Conservation (phyloP, 192 early-diverging fungal species). For the Paraglomus brasilianum region DNA sequence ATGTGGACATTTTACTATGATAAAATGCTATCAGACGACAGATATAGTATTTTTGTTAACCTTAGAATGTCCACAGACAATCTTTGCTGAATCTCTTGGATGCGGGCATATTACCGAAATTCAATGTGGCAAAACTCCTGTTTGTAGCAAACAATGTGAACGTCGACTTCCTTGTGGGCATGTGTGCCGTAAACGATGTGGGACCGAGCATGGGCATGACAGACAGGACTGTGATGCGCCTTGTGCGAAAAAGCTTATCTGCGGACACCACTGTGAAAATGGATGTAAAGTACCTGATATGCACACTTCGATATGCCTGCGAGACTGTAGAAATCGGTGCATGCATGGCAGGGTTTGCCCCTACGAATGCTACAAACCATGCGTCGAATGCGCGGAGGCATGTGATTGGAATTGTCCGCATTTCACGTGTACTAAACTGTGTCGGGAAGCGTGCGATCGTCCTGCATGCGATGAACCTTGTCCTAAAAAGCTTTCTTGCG, state of each 20-base stretch:
- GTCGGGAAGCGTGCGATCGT: slow-evolving; percentile 40
- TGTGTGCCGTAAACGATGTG: slow-evolving; percentile 19
- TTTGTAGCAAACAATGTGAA: not conserved
- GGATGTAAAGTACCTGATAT: slow-evolving; percentile 36
- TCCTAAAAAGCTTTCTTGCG: slow-evolving; percentile 27
- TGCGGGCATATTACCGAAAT: not conserved
- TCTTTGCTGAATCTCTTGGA: not conserved
- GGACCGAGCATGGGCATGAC: slow-evolving; percentile 30
- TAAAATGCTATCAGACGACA: no score
- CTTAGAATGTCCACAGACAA: not conserved
- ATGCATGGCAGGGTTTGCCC: slow-evolving; percentile 35
- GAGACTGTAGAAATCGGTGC: slow-evolving; percentile 30
- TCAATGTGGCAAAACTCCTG: not conserved
- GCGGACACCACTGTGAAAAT: slow-evolving; percentile 36
- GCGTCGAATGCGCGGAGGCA: slow-evolving; percentile 24
- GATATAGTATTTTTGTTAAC: no score
- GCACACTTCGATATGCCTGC: slow-evolving; percentile 35
- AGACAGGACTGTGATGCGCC: slow-evolving; percentile 20
- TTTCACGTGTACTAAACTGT: slow-evolving; percentile 29
- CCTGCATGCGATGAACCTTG: slow-evolving; percentile 37
- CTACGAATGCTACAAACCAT: slow-evolving; percentile 34
- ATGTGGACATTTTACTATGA: no score
- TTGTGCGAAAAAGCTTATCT: slow-evolving; percentile 37
- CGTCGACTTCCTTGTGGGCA: not conserved
- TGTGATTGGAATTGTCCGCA: slow-evolving; percentile 35